These are phyloP conservation scores for Amylocarpus encephaloides DNA, from an alignment of 2,329 filamentous ascomycete species.

Conservation along the genomic window DNA sequence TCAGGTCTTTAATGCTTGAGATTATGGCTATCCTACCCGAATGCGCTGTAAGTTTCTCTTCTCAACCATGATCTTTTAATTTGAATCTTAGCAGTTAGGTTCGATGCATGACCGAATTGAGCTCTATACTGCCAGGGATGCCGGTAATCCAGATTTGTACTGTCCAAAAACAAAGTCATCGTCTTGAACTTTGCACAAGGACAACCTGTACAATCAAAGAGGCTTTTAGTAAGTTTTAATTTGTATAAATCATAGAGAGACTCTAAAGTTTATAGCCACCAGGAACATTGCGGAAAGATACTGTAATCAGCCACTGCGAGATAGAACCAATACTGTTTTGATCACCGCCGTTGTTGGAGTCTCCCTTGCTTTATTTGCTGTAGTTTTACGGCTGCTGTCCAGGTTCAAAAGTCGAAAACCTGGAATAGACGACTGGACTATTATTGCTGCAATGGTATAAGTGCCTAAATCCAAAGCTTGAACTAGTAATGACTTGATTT, in stretches of 20 bases:
- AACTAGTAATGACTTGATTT: background rate
- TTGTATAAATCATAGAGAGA: background rate
- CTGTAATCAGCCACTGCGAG: background rate
- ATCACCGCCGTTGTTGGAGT: slow-evolving; percentile 3
- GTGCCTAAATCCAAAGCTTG: background rate
- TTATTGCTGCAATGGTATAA: slow-evolving; percentile 6
- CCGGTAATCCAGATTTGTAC: background rate
- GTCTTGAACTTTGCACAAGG: slow-evolving; percentile 4
- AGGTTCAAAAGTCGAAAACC: background rate
- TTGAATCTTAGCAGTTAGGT: slow-evolving; percentile 3
- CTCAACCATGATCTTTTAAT: background rate
- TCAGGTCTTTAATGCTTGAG: too few relatives aligned
- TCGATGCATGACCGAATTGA: slow-evolving; percentile 3
- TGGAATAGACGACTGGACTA: slow-evolving; percentile 9
- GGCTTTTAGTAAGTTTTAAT: background rate
- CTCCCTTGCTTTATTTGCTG: slow-evolving; percentile 2
- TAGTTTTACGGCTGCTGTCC: slow-evolving; percentile 1
- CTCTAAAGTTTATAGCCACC: slow-evolving; percentile 7
- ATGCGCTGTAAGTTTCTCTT: slow-evolving; percentile 2
- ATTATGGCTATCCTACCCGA: too few relatives aligned
- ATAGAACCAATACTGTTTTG: slow-evolving; percentile 7
- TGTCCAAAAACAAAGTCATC: background rate
- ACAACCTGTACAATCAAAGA: slow-evolving; percentile 3
- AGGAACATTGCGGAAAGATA: slow-evolving; percentile 7
- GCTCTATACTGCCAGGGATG: background rate